Conservation (phyloP, 495 filamentous ascomycete species). For the Sabuloglossum arenarium region DNA sequence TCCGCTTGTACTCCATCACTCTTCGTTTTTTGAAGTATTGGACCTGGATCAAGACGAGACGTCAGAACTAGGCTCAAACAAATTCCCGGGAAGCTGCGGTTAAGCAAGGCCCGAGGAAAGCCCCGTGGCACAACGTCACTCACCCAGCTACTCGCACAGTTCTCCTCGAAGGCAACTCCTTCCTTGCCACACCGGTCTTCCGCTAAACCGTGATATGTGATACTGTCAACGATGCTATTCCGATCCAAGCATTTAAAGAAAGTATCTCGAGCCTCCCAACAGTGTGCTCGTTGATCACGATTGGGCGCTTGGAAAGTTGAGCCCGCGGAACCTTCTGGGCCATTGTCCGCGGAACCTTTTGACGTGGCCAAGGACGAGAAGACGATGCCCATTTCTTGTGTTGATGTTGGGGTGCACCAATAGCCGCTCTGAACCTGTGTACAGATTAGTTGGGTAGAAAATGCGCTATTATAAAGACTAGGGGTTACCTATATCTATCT, state of each 20-base stretch:
- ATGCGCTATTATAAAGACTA: no score
- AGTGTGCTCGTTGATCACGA: constrained; percentile 51
- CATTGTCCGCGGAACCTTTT: constrained; percentile 27
- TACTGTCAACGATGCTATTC: constrained; percentile 62
- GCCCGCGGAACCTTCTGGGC: constrained; percentile 27
- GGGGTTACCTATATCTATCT: no score
- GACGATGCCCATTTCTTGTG: background rate
- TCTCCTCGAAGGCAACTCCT: constrained; percentile 42
- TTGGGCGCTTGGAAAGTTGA: constrained; percentile 53
- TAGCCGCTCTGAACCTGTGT: background rate
- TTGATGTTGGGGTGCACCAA: no score
- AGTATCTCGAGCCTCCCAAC: constrained; percentile 69
- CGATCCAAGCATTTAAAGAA: constrained; percentile 76
- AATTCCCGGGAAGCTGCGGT: background rate
- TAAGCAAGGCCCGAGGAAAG: background rate
- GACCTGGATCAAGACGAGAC: constrained; percentile 31
- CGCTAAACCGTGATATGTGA: constrained; percentile 47
- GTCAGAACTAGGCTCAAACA: background rate
- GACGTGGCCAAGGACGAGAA: constrained; percentile 7
- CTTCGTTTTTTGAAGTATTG: constrained; percentile 93
- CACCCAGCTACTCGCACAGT: constrained; percentile 71
- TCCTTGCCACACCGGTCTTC: constrained; percentile 45
- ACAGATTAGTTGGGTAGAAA: no score
- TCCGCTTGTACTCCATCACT: constrained; percentile 76
- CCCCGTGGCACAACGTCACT: constrained; percentile 11